Percentiles rank a stretch among this genome's conserved stretches.
Evolutionary conservation across 2,329 filamentous ascomycete genomes (phyloP).

Genomic region (Verticillium albo-atrum): DNA sequence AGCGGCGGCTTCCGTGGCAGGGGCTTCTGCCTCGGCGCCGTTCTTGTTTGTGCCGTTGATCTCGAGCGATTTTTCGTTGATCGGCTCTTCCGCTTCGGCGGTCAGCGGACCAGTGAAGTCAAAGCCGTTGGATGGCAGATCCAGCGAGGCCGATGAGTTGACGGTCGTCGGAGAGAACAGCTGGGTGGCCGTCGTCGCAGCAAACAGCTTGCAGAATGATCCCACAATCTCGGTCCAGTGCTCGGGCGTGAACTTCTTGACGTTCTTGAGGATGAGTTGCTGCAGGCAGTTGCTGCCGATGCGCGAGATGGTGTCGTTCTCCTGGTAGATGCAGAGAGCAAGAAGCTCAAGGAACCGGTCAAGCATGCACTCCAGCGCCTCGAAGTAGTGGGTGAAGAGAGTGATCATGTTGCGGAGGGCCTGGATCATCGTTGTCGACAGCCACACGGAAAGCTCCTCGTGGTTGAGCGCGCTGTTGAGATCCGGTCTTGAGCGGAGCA

Average conservation of each 20-base stretch:
- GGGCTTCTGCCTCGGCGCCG: conserved; percentile 23
- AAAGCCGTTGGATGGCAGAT: conserved; percentile 49
- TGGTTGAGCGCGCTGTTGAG: conserved; percentile 94
- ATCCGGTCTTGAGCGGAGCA: conserved; percentile 91
- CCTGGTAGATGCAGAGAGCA: conserved; percentile 94
- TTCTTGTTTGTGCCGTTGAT: conserved; percentile 51
- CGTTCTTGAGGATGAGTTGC: conserved; percentile 93
- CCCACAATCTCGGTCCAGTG: conserved; percentile 96
- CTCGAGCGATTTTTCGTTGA: conserved; percentile 54
- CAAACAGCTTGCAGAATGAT: conserved; percentile 93
- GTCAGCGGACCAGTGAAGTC: conserved; percentile 42
- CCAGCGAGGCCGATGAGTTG: conserved; percentile 46
- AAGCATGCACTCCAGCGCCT: conserved; percentile 94
- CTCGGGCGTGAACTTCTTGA: conserved; percentile 78
- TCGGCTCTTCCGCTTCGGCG: conserved; percentile 30
- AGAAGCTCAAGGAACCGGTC: conserved; percentile 94
- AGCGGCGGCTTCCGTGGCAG: conserved; percentile 21
- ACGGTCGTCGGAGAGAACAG: conserved; percentile 79
- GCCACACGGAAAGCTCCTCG: conserved; percentile 96
- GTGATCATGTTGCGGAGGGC: conserved; percentile 97
- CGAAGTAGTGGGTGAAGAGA: conserved; percentile 97
- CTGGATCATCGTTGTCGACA: conserved; percentile 99
- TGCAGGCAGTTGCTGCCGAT: conserved; percentile 98
- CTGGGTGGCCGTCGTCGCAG: conserved; percentile 89
- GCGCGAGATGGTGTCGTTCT: conserved; percentile 96